These are phyloP conservation scores for Ophiocytium majus DNA, from an alignment of 352 stramenopile genomes.

Conservation along the genomic window DNA sequence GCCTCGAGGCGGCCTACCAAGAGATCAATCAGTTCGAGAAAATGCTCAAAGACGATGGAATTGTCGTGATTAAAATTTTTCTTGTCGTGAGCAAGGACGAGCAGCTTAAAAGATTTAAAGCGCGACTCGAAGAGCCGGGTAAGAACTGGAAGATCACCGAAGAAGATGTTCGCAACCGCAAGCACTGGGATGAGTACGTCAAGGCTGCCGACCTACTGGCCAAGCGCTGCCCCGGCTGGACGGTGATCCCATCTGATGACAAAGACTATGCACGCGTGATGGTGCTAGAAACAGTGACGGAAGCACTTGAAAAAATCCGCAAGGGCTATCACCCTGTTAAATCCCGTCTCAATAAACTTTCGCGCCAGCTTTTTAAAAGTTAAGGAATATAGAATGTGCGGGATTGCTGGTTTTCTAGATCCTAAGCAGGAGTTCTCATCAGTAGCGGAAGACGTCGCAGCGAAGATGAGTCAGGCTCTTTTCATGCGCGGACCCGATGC, in stretches of 20 bases:
- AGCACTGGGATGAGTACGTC: slow-evolving; percentile 4
- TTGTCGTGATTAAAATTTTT: slow-evolving; percentile 15
- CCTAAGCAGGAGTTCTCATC: background rate
- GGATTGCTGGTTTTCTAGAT: slow-evolving; percentile 13
- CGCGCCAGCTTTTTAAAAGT: slow-evolving; percentile 1
- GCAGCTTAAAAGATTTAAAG: slow-evolving; percentile 7
- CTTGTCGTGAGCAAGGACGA: background rate
- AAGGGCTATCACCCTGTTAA: too few relatives aligned
- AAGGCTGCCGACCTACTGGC: background rate
- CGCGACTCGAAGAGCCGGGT: background rate
- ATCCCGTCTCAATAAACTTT: too few relatives aligned
- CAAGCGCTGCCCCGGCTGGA: background rate
- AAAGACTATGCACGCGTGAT: background rate
- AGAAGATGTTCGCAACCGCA: background rate
- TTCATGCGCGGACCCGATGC: too few relatives aligned
- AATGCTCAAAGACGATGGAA: background rate
- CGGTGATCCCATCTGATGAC: background rate
- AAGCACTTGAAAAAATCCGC: too few relatives aligned
- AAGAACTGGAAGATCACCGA: slow-evolving; percentile 12
- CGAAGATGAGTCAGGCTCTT: too few relatives aligned
- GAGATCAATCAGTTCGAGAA: slow-evolving; percentile 9
- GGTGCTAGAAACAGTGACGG: too few relatives aligned
- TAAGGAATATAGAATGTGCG: background rate
- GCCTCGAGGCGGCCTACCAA: background rate
- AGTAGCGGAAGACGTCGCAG: background rate